phyloP scores from a whole-genome alignment of 139 green algal species.

The Chara braunii region DNA sequence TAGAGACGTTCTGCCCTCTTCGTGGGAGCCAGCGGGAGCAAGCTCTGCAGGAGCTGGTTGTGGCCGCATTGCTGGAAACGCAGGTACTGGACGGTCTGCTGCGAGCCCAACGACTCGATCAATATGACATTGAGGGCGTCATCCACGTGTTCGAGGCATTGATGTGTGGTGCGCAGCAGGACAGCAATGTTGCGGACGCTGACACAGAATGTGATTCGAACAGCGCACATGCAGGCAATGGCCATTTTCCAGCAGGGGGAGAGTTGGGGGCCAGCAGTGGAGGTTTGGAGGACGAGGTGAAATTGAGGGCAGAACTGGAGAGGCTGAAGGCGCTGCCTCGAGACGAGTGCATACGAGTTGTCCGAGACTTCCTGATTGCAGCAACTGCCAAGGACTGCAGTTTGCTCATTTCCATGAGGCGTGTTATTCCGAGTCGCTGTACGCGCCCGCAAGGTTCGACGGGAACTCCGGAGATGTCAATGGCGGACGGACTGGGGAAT shows the following conservation, averaged over 20 bases:
- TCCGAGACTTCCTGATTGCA: constrained; percentile 61
- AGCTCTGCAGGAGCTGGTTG: neutral
- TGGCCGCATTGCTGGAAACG: constrained; percentile 20
- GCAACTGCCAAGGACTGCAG: constrained; percentile 76
- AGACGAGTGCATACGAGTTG: constrained; percentile 28
- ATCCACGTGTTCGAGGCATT: constrained; percentile 35
- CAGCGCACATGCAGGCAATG: too few relatives aligned
- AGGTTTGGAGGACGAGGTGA: constrained; percentile 2
- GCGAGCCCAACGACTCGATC: constrained; percentile 51
- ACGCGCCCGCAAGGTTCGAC: too few relatives aligned
- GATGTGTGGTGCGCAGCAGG: too few relatives aligned
- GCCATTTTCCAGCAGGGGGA: too few relatives aligned
- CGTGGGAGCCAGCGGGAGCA: constrained; percentile 17
- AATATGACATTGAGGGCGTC: constrained; percentile 50
- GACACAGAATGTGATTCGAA: too few relatives aligned
- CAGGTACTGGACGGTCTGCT: constrained; percentile 47
- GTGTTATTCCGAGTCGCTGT: too few relatives aligned
- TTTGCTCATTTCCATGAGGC: too few relatives aligned
- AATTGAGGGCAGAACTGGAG: neutral
- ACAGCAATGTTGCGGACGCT: too few relatives aligned
- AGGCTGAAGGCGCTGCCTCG: constrained; percentile 21
- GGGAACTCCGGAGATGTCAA: too few relatives aligned
- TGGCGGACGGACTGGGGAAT: too few relatives aligned
- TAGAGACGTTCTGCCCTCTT: constrained; percentile 3
- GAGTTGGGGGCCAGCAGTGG: too few relatives aligned